A percentile compares a stretch with the other conserved stretches of the same genome.
Conservation (phyloP, 768 basidiomycete species). For the Leccinum subtestaceum region DNA sequence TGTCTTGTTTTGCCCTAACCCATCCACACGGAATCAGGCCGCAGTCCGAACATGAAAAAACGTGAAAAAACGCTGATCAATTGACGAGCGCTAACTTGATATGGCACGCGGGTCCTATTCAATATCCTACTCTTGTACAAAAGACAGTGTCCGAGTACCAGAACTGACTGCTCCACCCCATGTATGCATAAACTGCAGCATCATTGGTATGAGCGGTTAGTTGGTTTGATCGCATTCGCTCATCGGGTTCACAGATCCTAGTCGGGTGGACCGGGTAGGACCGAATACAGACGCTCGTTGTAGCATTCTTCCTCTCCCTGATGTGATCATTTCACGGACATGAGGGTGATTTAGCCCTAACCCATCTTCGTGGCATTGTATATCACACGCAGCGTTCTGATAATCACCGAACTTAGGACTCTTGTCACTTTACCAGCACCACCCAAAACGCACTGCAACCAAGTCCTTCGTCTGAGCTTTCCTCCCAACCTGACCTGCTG, state of each 20-base stretch:
- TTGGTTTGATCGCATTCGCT: not conserved
- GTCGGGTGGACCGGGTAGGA: not conserved
- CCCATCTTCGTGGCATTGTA: not conserved
- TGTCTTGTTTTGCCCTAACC: not conserved
- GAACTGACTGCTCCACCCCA: not conserved
- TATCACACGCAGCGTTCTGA: not conserved
- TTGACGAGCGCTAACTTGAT: not conserved
- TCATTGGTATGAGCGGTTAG: too few species aligned
- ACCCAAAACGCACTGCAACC: not conserved
- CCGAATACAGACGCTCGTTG: slow-evolving; percentile 6
- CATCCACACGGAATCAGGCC: not conserved
- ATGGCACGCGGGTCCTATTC: not conserved
- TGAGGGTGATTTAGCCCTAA: not conserved
- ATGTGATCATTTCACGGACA: slow-evolving; percentile 9
- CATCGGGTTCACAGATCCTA: not conserved
- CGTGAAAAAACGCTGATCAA: not conserved
- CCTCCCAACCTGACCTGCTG: not conserved
- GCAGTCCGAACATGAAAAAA: not conserved
- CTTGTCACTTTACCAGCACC: not conserved
- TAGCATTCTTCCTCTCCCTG: not conserved
- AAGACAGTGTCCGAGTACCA: not conserved
- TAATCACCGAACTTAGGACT: not conserved
- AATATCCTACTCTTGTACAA: too few species aligned
- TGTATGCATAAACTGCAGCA: too few species aligned
- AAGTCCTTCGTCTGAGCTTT: not conserved